These are phyloP conservation scores for Endoconidiophora laricicola DNA, from an alignment of 2,329 filamentous ascomycete genomes.

Conservation along the genomic window DNA sequence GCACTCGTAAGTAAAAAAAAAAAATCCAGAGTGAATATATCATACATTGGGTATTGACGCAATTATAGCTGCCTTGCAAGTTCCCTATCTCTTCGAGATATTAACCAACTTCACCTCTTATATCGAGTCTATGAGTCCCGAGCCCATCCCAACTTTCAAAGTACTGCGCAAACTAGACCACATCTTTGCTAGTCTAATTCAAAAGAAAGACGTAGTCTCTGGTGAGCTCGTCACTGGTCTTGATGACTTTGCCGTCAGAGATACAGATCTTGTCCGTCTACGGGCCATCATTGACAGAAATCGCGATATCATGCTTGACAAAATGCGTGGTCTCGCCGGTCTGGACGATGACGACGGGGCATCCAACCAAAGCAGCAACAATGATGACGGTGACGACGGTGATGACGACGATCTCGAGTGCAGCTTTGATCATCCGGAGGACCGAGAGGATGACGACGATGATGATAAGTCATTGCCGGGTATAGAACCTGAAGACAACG, in stretches of 20 bases:
- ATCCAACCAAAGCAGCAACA: neutral
- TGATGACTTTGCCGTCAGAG: conserved; percentile 48
- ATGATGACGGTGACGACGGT: neutral
- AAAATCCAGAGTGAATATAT: neutral
- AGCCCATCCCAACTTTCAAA: conserved; percentile 49
- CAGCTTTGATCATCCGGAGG: conserved; percentile 25
- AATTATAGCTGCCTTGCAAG: conserved; percentile 30
- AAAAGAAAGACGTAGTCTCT: conserved; percentile 49
- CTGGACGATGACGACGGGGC: neutral
- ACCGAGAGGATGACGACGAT: conserved; percentile 26
- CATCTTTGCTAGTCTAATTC: conserved; percentile 61
- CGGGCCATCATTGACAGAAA: conserved; percentile 67
- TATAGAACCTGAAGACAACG: neutral
- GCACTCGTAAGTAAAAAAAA: conserved; percentile 49
- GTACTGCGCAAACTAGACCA: conserved; percentile 66
- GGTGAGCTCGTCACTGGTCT: conserved; percentile 54
- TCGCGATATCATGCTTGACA: conserved; percentile 40
- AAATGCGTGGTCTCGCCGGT: conserved; percentile 17
- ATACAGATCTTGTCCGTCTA: conserved; percentile 72
- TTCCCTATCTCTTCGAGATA: conserved; percentile 64
- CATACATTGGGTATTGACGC: neutral
- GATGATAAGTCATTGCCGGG: conserved; percentile 11
- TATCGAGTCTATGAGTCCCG: conserved; percentile 31
- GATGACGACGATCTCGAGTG: conserved; percentile 7
- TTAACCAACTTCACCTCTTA: conserved; percentile 48